A percentile compares a stretch with the other conserved stretches of the same genome.
Evolutionary conservation across 371 early-diverging fungal species (phyloP).

Genomic region (Ordospora colligata): DNA sequence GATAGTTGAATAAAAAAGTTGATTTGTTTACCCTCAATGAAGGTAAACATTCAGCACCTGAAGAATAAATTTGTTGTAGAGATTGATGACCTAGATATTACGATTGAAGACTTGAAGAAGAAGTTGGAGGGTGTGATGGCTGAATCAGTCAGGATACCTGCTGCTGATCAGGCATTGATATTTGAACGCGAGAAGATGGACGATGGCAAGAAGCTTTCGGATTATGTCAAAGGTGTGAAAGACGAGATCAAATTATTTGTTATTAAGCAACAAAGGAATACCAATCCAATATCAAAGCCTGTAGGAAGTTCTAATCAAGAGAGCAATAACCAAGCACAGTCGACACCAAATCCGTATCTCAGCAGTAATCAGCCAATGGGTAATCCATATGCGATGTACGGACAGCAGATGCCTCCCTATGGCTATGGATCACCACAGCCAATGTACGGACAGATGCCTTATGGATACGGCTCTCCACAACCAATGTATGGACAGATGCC

Average conservation of each 20-base stretch:
- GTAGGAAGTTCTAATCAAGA: background rate
- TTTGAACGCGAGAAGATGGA: conserved; percentile 19
- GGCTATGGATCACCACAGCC: background rate
- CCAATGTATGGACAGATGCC: background rate
- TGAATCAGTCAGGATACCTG: background rate
- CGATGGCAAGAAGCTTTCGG: conserved; percentile 4
- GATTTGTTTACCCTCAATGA: conserved; percentile 19
- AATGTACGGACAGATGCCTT: background rate
- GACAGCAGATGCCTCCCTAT: background rate
- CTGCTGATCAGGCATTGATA: background rate
- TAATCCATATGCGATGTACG: background rate
- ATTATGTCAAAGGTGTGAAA: conserved; percentile 3
- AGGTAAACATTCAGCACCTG: conserved; percentile 12
- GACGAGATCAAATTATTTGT: conserved; percentile 16
- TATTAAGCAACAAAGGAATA: background rate
- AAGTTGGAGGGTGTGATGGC: background rate
- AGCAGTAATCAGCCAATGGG: background rate
- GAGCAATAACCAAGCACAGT: background rate
- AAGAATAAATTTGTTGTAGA: conserved; percentile 14
- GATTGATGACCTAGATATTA: conserved; percentile 18
- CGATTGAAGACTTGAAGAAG: conserved; percentile 30
- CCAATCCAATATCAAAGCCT: background rate
- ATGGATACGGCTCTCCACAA: background rate
- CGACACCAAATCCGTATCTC: background rate
- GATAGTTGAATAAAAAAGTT: background rate